Evolutionary conservation across 208 protist species (phyloP).

Genomic region (Trypanosoma lewisi): DNA sequence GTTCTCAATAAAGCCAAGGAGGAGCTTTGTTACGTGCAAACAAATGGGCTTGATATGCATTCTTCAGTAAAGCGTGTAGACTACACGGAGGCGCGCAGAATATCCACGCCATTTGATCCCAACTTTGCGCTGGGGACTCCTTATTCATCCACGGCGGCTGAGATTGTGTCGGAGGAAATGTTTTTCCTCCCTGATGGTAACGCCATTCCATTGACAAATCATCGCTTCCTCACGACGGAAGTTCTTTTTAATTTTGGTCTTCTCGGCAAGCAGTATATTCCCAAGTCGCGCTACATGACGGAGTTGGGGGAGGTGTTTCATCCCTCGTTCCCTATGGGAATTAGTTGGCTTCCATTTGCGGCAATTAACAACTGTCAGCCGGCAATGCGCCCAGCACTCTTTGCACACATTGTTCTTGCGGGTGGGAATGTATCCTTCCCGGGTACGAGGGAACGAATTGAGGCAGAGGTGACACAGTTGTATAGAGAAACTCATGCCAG

Average conservation of each 20-base stretch:
- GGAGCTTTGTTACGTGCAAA: slow-evolving; percentile 83
- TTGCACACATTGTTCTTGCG: slow-evolving; percentile 91
- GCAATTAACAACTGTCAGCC: slow-evolving; percentile 91
- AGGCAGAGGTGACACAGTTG: slow-evolving; percentile 84
- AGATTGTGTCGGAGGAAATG: slow-evolving; percentile 20
- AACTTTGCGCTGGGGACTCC: neutral
- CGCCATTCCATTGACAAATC: slow-evolving; percentile 63
- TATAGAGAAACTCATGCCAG: slow-evolving; percentile 85
- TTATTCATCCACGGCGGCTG: neutral
- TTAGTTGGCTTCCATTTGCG: slow-evolving; percentile 90
- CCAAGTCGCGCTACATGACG: slow-evolving; percentile 70
- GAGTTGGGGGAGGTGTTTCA: slow-evolving; percentile 81
- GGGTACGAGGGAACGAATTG: slow-evolving; percentile 77
- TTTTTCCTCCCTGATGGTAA: slow-evolving; percentile 90
- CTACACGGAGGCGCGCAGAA: neutral
- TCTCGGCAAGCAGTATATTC: slow-evolving; percentile 60
- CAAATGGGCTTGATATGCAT: slow-evolving; percentile 1
- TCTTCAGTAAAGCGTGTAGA: neutral
- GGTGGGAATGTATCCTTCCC: slow-evolving; percentile 90
- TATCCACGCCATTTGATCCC: neutral
- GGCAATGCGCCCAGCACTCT: slow-evolving; percentile 86
- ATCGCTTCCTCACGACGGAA: slow-evolving; percentile 70
- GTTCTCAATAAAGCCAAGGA: slow-evolving; percentile 91
- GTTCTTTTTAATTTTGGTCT: slow-evolving; percentile 88
- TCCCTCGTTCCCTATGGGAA: slow-evolving; percentile 83